phyloP scores from a whole-genome alignment of 495 filamentous ascomycete genomes.

The Cercophora sp. region DNA sequence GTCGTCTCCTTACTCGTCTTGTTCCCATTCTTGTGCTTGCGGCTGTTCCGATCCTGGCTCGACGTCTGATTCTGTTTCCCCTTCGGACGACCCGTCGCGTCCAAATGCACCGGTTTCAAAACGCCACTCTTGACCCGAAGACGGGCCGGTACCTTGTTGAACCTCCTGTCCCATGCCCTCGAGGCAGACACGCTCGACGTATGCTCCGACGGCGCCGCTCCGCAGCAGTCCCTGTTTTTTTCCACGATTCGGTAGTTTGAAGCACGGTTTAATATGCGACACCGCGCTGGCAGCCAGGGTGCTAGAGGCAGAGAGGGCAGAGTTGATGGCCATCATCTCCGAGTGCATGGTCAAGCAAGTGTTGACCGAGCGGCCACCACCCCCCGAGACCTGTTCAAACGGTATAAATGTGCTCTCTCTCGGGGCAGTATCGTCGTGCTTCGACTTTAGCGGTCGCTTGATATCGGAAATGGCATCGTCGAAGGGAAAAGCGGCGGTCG shows the following conservation, averaged over 20 bases:
- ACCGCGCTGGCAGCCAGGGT: conserved; percentile 36
- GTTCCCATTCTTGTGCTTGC: not conserved
- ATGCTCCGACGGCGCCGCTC: conserved; percentile 32
- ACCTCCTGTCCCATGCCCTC: conserved; percentile 22
- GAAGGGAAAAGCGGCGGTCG: conserved; percentile 26
- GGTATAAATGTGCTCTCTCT: conserved; percentile 2
- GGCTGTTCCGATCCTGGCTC: not conserved
- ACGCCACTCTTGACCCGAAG: conserved; percentile 40
- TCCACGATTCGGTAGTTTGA: conserved; percentile 45
- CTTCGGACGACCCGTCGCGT: conserved; percentile 26
- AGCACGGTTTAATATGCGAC: conserved; percentile 47
- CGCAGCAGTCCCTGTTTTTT: conserved; percentile 38
- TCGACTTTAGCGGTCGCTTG: conserved; percentile 33
- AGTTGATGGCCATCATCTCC: conserved; percentile 55
- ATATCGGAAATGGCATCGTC: conserved; percentile 18
- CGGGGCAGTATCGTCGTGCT: conserved; percentile 1
- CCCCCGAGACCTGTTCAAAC: conserved; percentile 6
- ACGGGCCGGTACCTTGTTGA: conserved; percentile 20
- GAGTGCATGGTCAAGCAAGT: conserved; percentile 48
- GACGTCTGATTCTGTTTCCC: conserved; percentile 11
- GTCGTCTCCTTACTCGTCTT: too few relatives aligned
- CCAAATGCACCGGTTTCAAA: conserved; percentile 48
- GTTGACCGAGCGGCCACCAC: conserved; percentile 26
- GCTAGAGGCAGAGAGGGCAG: conserved; percentile 44
- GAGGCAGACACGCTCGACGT: conserved; percentile 40